A percentile compares a stretch with the other conserved stretches of the same genome.
Conservation (phyloP, 2,329 filamentous ascomycete genomes). For the Pseudogymnoascus sp. region DNA sequence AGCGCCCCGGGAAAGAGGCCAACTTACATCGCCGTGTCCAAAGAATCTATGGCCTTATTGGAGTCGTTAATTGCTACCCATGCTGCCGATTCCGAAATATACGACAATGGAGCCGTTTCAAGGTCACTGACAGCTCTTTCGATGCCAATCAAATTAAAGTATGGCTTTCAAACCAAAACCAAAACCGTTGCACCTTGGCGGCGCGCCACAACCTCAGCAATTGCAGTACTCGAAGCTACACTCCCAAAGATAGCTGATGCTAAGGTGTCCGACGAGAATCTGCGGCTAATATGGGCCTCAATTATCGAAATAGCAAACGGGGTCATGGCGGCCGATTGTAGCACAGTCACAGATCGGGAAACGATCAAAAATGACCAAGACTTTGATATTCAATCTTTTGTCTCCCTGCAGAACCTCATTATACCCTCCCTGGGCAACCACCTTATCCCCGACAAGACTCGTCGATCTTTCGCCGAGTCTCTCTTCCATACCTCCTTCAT, state of each 20-base stretch:
- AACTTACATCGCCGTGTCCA: constrained; percentile 85
- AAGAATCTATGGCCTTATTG: constrained; percentile 67
- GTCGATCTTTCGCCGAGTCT: constrained; percentile 62
- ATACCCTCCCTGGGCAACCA: constrained; percentile 64
- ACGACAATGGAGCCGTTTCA: constrained; percentile 58
- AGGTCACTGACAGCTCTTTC: constrained; percentile 59
- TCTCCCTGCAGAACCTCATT: constrained; percentile 60
- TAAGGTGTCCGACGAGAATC: constrained; percentile 39
- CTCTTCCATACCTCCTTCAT: constrained; percentile 80
- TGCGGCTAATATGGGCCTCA: constrained; percentile 60
- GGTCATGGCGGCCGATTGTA: constrained; percentile 60
- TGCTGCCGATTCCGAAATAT: constrained; percentile 57
- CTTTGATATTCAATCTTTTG: constrained; percentile 74
- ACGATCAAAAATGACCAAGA: constrained; percentile 53
- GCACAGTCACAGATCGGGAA: constrained; percentile 31
- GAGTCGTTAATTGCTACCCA: constrained; percentile 53
- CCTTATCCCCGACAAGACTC: constrained; percentile 57
- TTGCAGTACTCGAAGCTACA: constrained; percentile 60
- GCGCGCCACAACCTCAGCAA: constrained; percentile 62
- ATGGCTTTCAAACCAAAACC: constrained; percentile 64
- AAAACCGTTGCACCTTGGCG: constrained; percentile 70
- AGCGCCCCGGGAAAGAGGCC: constrained; percentile 39
- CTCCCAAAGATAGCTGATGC: constrained; percentile 51
- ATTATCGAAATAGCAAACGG: constrained; percentile 59
- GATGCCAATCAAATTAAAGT: constrained; percentile 69